Conservation (phyloP, 768 basidiomycete genomes). For the Mycena olivaceomarginata region DNA sequence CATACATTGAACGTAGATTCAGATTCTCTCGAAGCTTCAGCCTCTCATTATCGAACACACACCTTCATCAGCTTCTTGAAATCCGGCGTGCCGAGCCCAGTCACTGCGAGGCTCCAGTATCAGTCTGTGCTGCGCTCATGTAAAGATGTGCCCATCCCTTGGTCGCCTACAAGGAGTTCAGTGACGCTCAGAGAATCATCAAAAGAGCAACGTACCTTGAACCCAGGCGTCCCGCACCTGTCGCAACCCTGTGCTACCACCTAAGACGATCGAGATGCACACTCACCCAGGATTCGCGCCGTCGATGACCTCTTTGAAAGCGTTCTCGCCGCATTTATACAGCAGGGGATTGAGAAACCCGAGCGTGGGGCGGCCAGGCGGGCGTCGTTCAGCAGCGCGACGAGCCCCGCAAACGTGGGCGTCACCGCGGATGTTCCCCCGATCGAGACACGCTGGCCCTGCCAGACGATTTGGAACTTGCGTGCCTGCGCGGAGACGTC, state of each 20-base stretch:
- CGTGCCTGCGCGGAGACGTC: constrained; percentile 80
- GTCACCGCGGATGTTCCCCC: constrained; percentile 81
- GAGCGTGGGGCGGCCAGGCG: constrained; percentile 68
- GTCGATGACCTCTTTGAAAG: constrained; percentile 75
- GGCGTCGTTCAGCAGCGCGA: constrained; percentile 81
- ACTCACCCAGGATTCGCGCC: constrained; percentile 73
- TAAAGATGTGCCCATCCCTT: constrained; percentile 62
- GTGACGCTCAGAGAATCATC: constrained; percentile 4
- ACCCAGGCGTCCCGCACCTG: constrained; percentile 77
- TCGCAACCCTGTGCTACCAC: not conserved
- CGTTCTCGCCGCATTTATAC: constrained; percentile 62
- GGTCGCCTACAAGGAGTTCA: constrained; percentile 59
- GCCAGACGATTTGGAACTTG: constrained; percentile 68
- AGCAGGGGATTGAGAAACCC: constrained; percentile 83
- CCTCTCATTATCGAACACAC: not conserved
- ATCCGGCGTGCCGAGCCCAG: constrained; percentile 25
- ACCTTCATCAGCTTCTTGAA: constrained; percentile 30
- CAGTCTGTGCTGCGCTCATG: not conserved
- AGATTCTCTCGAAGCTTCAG: no score
- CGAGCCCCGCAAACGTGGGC: constrained; percentile 79
- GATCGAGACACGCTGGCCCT: constrained; percentile 60
- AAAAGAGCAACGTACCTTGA: constrained; percentile 68
- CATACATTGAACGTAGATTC: not conserved
- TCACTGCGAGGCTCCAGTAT: not conserved
- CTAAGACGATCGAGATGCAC: not conserved